Conservation (phyloP, 306 rosid genomes). For the Castanea mollissima region DNA sequence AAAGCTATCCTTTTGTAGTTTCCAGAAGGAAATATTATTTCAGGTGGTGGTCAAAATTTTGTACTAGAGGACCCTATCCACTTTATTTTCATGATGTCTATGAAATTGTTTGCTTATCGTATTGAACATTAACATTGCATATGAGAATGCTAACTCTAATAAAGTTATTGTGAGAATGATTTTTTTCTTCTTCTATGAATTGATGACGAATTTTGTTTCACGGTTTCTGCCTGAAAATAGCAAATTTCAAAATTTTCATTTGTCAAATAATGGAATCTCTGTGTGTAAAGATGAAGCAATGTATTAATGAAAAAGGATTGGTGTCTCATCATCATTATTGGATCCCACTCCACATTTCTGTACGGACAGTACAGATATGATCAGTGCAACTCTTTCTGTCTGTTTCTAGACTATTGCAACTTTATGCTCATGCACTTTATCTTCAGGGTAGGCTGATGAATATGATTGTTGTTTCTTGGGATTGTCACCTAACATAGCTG, state of each 20-base stretch:
- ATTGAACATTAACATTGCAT: neutral
- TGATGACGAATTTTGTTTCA: neutral
- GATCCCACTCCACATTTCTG: neutral
- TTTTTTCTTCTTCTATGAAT: neutral
- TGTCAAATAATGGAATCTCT: neutral
- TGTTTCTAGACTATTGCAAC: neutral
- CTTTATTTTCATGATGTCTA: neutral
- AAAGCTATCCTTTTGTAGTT: constrained; percentile 22
- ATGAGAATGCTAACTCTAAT: neutral
- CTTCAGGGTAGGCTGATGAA: constrained; percentile 34
- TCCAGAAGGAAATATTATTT: constrained; percentile 24
- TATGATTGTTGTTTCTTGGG: constrained; percentile 28
- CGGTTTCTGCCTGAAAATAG: neutral
- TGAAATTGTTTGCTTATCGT: neutral
- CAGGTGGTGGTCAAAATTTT: constrained; percentile 26
- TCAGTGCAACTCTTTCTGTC: neutral
- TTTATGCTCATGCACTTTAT: neutral
- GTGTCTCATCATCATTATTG: neutral
- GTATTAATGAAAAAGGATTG: neutral
- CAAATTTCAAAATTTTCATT: neutral
- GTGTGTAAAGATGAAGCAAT: neutral
- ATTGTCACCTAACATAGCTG: constrained; percentile 19
- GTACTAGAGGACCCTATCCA: constrained; percentile 25
- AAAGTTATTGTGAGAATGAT: neutral
- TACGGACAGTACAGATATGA: neutral